A percentile compares a stretch with the other conserved stretches of the same genome.
Evolutionary conservation across 2,329 filamentous ascomycete genomes (phyloP).

Genomic region (Macroventuria anomochaeta): DNA sequence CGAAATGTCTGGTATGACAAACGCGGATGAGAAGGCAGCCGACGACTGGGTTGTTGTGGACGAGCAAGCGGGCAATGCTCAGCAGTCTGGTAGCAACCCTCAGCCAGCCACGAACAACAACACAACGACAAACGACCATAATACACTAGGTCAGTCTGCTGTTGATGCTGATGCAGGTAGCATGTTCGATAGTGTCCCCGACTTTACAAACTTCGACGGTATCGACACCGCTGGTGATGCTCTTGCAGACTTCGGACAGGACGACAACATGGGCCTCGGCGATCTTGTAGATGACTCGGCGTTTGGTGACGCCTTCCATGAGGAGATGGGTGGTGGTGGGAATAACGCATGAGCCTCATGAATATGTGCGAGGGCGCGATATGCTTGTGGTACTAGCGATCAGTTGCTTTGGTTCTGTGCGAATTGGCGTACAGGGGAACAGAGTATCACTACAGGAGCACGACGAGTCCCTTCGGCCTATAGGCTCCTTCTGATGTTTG

Average conservation of each 20-base stretch:
- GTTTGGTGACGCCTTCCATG: conserved; percentile 51
- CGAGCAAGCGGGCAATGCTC: conserved; percentile 28
- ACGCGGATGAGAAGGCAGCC: conserved; percentile 37
- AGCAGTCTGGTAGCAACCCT: conserved; percentile 25
- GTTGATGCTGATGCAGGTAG: conserved; percentile 42
- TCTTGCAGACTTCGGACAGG: conserved; percentile 47
- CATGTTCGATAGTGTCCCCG: conserved; percentile 46
- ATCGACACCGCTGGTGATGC: conserved; percentile 50
- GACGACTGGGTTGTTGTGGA: conserved; percentile 49
- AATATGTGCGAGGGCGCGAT: not conserved
- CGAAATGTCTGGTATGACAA: conserved; percentile 65
- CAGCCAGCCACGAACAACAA: conserved; percentile 30
- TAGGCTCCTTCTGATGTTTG: conserved; percentile 1
- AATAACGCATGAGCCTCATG: conserved; percentile 28
- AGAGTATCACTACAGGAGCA: not conserved
- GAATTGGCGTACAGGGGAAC: conserved; percentile 8
- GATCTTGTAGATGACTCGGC: conserved; percentile 50
- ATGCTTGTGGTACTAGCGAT: not conserved
- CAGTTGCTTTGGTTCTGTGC: not conserved
- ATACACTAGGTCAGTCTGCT: conserved; percentile 27
- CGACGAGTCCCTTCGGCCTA: not conserved
- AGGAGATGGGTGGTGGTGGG: conserved; percentile 38
- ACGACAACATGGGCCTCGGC: conserved; percentile 44
- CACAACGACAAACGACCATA: conserved; percentile 25
- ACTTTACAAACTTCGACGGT: conserved; percentile 45